Base-by-base conservation (phyloP, 768 basidiomycete species). In the Chalciporus pseudorubinellus region DNA sequence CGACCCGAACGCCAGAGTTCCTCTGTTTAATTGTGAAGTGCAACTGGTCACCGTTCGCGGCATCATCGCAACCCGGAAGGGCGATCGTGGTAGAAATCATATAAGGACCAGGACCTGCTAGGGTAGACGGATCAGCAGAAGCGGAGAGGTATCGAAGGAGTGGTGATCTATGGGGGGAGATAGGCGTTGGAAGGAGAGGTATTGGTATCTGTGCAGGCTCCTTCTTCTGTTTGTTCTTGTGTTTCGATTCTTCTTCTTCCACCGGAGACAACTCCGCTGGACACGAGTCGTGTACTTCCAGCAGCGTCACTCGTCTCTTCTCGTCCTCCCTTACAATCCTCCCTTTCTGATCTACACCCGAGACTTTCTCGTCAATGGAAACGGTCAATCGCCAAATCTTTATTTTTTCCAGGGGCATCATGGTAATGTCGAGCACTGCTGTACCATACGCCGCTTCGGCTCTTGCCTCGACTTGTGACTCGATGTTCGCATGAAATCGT, bases 361-460 rank as follows among this genome's bases (percentile, higher is more conserved):
- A 52, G 12, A 68, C 24, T 4, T 28, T 48, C 43, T 68, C 91
- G 76, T 98, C 95, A 36, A 99, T 75, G 6, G 78, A 69, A 3
- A 89, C 79, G 2, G 79, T 76, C 9, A 98, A 56, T 21, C 84
- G 77, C 71, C 92, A 84, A 7, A 99, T 77, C 68, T 87, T 91
- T 65, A 93, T 73, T 68, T 98, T 98, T 33, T 84, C 77, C 47
- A 95, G 68, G 2, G 97, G 97, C 76, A 94, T 80, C 44, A 99
- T 72, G 0, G 87, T 85, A 38, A 98, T 74, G 16, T 81, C 80
- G 16, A 98, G 72, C 0, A 88, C 88, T 53, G 97, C 79, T 3
- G 78, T 77, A 18, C 92, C 89, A 16, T 58, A 51, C 3, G 39
- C 40, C 14, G 44, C 53, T 19, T 56, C 66, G 4, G 55, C 31